phyloP scores from a whole-genome alignment of 2,329 filamentous ascomycete genomes.

The Colletotrichum brevisporum region DNA sequence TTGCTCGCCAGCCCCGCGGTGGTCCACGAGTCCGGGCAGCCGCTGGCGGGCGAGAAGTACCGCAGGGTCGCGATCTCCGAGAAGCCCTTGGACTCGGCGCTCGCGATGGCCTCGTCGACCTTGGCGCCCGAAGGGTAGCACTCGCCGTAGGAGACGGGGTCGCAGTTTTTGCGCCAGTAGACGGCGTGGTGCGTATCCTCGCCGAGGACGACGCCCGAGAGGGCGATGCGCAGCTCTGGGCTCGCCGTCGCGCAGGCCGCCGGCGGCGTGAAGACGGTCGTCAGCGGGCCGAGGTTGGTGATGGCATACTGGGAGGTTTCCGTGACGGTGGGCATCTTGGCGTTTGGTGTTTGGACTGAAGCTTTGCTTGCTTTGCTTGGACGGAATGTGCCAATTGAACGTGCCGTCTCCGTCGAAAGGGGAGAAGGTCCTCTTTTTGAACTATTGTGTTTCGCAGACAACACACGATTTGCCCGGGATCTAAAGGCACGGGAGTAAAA shows the following conservation, averaged over 20 bases:
- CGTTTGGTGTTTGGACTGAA: background rate
- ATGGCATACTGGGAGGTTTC: constrained; percentile 39
- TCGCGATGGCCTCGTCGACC: constrained; percentile 29
- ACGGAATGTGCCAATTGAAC: background rate
- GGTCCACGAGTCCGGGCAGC: constrained; percentile 45
- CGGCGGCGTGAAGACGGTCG: constrained; percentile 48
- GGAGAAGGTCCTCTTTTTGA: background rate
- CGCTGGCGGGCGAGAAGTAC: constrained; percentile 45
- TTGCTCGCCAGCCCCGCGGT: constrained; percentile 42
- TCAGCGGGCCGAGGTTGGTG: constrained; percentile 49
- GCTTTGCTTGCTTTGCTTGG: background rate
- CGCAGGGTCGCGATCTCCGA: constrained; percentile 19
- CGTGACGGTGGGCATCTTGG: constrained; percentile 46
- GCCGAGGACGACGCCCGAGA: background rate
- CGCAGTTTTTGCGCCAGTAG: constrained; percentile 31
- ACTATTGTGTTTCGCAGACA: background rate
- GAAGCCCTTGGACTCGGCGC: background rate
- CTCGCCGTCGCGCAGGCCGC: constrained; percentile 42
- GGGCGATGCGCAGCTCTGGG: constrained; percentile 27
- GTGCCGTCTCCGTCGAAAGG: background rate
- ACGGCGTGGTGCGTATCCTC: background rate
- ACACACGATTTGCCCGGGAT: background rate
- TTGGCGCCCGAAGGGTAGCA: constrained; percentile 44
- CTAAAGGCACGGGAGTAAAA: background rate
- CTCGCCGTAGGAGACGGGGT: constrained; percentile 14